Percentiles rank a stretch among this genome's conserved stretches.
phyloP scores from a whole-genome alignment of 2,329 filamentous ascomycete genomes.

The Leptodontidium sp. region DNA sequence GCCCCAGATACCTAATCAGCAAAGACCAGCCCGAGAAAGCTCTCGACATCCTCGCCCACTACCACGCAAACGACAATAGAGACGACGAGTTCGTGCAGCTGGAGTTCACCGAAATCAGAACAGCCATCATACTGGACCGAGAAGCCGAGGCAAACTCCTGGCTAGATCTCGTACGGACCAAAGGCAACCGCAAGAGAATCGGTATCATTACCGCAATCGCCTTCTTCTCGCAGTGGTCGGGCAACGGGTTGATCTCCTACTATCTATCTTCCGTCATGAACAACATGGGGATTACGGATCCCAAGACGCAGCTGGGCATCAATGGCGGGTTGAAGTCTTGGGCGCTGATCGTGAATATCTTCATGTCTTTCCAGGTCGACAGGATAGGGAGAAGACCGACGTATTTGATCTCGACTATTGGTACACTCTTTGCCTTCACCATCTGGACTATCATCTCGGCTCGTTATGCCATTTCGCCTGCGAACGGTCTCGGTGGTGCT shows the following conservation, averaged over 20 bases:
- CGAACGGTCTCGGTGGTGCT: conserved; percentile 56
- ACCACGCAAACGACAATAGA: conserved; percentile 43
- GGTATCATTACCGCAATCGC: conserved; percentile 16
- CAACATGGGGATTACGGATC: conserved; percentile 46
- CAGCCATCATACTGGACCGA: conserved; percentile 15
- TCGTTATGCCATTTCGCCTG: conserved; percentile 57
- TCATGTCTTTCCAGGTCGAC: conserved; percentile 39
- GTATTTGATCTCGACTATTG: conserved; percentile 55
- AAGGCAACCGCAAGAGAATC: conserved; percentile 19
- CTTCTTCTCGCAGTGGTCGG: conserved; percentile 22
- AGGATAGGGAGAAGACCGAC: conserved; percentile 53
- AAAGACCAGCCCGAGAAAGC: conserved; percentile 47
- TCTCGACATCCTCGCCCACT: conserved; percentile 51
- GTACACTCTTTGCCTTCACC: conserved; percentile 43
- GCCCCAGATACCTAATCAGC: conserved; percentile 46
- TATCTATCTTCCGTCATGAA: conserved; percentile 46
- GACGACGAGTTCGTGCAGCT: conserved; percentile 18
- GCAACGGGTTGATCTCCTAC: conserved; percentile 38
- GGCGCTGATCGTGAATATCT: conserved; percentile 28
- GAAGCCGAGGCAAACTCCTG: conserved; percentile 18
- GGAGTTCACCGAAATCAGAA: conserved; percentile 21
- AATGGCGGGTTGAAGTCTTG: conserved; percentile 35
- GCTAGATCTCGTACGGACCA: conserved; percentile 9
- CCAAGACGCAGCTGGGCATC: conserved; percentile 42
- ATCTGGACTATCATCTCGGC: conserved; percentile 49